These are phyloP conservation scores for Zoysia matrella DNA, from an alignment of 202 grass and related monocot genomes.

Conservation along the genomic window DNA sequence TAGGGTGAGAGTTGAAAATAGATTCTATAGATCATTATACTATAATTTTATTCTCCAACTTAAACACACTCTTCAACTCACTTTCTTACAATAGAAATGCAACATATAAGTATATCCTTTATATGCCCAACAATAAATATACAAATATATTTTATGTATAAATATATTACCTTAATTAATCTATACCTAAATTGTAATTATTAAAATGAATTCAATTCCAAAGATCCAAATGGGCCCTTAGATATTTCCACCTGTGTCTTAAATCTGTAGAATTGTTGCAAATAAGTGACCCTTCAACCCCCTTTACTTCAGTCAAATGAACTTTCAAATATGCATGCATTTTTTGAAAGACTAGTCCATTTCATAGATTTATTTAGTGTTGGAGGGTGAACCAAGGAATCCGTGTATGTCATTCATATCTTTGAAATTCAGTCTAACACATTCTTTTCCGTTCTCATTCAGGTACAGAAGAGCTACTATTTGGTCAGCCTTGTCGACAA, in stretches of 20 bases:
- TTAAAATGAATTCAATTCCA: no score
- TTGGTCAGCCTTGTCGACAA: constrained; percentile 88
- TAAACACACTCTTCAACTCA: no score
- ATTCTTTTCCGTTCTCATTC: constrained; percentile 27
- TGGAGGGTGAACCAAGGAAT: background rate
- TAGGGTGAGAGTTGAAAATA: no score
- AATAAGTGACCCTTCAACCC: background rate
- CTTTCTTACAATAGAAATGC: no score
- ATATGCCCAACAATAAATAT: no score
- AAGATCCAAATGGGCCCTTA: no score
- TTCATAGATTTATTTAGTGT: background rate
- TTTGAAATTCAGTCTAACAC: background rate
- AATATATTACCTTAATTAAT: no score
- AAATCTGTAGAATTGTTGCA: background rate
- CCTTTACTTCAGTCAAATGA: background rate
- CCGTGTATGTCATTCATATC: background rate
- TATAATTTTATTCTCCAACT: background rate
- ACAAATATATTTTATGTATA: no score
- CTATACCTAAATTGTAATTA: no score
- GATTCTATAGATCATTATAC: no score
- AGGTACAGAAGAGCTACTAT: constrained; percentile 70
- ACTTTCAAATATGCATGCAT: background rate
- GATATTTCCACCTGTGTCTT: background rate
- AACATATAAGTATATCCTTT: no score
- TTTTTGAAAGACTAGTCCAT: background rate